These are phyloP conservation scores for Amylocarpus encephaloides DNA, from an alignment of 2,329 filamentous ascomycete genomes.

Conservation along the genomic window DNA sequence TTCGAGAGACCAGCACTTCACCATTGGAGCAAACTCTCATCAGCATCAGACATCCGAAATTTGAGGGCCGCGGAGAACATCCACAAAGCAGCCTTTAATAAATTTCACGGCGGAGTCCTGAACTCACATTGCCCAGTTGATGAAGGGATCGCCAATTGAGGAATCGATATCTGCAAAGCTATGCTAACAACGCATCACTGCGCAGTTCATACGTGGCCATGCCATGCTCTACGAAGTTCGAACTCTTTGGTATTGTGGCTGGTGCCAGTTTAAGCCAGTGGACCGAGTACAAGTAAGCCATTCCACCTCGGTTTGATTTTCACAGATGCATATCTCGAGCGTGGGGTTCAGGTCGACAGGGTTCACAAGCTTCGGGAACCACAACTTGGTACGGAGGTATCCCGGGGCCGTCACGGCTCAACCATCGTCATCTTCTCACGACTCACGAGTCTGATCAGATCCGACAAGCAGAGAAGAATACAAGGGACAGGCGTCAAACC, in stretches of 20 bases:
- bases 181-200: neutral
- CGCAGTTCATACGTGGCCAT: neutral
- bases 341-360: constrained; percentile 7
- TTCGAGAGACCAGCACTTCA: neutral
- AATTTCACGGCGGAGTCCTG: no score
- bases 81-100: no score
- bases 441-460: no score
- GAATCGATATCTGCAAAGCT: neutral
- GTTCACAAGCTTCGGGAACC: neutral
- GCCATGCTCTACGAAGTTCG: no score
- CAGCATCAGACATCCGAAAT: neutral
- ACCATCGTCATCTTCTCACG: no score
- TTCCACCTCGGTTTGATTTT: neutral
- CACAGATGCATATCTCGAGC: neutral
- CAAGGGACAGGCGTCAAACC: no score
- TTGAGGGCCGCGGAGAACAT: no score
- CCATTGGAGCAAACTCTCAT: neutral
- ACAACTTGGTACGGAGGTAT: neutral
- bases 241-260: neutral
- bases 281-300: neutral
- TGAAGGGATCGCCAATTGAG: neutral
- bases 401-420: no score
- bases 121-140: no score
- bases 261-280: neutral
- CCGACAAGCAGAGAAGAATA: no score